Conservation (phyloP, 2,329 filamentous ascomycete genomes). For the Lecanicillium sp. region DNA sequence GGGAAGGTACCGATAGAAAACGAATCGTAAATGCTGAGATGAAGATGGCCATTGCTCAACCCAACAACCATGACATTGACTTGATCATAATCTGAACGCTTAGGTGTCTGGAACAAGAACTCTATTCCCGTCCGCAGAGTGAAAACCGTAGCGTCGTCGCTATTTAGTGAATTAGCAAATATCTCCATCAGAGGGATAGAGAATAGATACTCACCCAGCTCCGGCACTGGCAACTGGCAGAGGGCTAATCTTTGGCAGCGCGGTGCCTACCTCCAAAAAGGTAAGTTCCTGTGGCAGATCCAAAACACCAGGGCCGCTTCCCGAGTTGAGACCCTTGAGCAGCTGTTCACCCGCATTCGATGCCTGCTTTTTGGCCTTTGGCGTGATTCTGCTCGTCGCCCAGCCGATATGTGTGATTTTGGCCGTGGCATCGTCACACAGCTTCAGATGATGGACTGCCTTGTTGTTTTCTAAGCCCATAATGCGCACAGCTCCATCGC, state of each 20-base stretch:
- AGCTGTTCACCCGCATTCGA: slow-evolving; percentile 6
- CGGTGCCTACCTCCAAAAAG: slow-evolving; percentile 68
- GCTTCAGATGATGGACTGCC: slow-evolving; percentile 64
- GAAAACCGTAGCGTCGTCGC: slow-evolving; percentile 56
- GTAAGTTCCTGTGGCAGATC: slow-evolving; percentile 69
- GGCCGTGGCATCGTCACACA: slow-evolving; percentile 38
- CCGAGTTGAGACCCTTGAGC: neutral
- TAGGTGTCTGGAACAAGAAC: slow-evolving; percentile 58
- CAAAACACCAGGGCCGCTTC: slow-evolving; percentile 16
- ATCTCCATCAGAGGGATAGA: neutral
- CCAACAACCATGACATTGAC: slow-evolving; percentile 75
- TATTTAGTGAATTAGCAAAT: slow-evolving; percentile 19
- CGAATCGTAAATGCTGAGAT: slow-evolving; percentile 79
- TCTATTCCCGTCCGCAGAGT: slow-evolving; percentile 65
- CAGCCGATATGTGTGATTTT: slow-evolving; percentile 49
- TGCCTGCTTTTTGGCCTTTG: slow-evolving; percentile 23
- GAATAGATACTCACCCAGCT: slow-evolving; percentile 45
- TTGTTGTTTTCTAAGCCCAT: slow-evolving; percentile 78
- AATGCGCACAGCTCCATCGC: slow-evolving; percentile 69
- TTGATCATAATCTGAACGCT: slow-evolving; percentile 61
- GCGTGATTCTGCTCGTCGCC: slow-evolving; percentile 39
- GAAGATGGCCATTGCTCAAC: slow-evolving; percentile 62
- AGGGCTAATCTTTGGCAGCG: slow-evolving; percentile 69
- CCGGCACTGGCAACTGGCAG: slow-evolving; percentile 57
- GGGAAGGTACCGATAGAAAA: slow-evolving; percentile 68